Conservation (phyloP, 306 rosid genomes). For the Ochetophila trinervis region DNA sequence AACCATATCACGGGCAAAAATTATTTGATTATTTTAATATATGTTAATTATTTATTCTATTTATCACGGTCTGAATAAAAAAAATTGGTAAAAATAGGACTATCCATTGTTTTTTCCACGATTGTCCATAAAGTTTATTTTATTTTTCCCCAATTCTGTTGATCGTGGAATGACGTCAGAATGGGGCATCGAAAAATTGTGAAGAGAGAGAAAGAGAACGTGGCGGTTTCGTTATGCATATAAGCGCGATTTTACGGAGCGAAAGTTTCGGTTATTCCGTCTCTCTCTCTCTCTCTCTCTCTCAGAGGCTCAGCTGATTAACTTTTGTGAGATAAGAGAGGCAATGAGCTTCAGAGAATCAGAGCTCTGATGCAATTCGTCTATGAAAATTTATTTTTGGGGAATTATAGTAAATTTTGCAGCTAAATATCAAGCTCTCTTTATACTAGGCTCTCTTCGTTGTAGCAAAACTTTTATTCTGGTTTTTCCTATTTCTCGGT, state of each 20-base stretch:
- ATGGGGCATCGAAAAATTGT: background rate
- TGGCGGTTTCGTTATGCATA: constrained; percentile 26
- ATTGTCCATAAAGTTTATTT: no score
- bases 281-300: background rate
- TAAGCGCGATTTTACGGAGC: constrained; percentile 2
- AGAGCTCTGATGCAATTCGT: constrained; percentile 1
- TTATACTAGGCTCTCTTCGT: background rate
- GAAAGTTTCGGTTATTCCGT: constrained; percentile 15
- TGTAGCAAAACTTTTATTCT: no score
- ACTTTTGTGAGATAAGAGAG: no score
- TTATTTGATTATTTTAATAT: no score
- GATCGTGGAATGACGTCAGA: constrained; percentile 24
- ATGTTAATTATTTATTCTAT: no score
- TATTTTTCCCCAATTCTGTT: constrained; percentile 10
- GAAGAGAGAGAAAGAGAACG: background rate
- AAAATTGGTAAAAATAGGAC: no score
- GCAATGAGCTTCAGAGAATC: background rate
- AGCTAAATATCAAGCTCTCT: background rate
- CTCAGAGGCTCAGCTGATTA: no score
- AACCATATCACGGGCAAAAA: no score
- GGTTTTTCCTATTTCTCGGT: no score
- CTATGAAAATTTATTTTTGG: background rate
- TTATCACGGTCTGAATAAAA: no score
- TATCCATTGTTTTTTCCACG: no score
- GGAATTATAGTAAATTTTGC: background rate